A percentile compares a stretch with the other conserved stretches of the same genome.
Conservation (phyloP, 2,329 filamentous ascomycete genomes). For the Thermochaetoides dissita region DNA sequence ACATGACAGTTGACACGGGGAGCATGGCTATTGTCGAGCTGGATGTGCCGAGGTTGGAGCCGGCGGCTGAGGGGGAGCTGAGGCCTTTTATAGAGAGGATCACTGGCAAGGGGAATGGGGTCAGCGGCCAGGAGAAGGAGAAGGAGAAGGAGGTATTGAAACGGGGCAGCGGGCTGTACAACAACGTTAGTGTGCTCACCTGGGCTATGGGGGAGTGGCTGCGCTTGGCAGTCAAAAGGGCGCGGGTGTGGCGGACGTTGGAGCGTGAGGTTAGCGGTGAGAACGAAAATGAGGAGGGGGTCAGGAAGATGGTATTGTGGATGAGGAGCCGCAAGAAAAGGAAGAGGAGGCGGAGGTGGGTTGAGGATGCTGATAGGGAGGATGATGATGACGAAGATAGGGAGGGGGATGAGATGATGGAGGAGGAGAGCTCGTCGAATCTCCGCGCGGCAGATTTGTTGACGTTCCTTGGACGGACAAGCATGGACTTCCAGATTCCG, state of each 20-base stretch:
- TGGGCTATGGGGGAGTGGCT: constrained; percentile 61
- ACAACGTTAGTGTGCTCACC: constrained; percentile 44
- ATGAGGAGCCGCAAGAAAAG: constrained; percentile 17
- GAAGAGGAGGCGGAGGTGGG: constrained; percentile 10
- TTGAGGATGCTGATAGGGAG: constrained; percentile 15
- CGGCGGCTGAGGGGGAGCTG: constrained; percentile 44
- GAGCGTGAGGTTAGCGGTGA: constrained; percentile 30
- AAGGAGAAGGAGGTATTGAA: background rate
- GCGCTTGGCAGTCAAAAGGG: constrained; percentile 44
- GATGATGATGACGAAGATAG: constrained; percentile 8
- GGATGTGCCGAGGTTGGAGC: constrained; percentile 39
- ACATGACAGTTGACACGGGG: constrained; percentile 44
- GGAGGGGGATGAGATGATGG: constrained; percentile 14
- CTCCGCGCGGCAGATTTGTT: constrained; percentile 32
- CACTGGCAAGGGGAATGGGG: constrained; percentile 17
- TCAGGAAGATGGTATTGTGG: constrained; percentile 19
- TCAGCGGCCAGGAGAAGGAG: constrained; percentile 11
- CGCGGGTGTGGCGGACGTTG: constrained; percentile 47
- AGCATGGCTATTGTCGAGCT: constrained; percentile 38
- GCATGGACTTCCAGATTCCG: constrained; percentile 34
- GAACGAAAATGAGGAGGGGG: constrained; percentile 17
- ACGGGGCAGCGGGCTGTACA: constrained; percentile 28
- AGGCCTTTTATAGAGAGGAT: constrained; percentile 36
- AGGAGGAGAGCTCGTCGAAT: constrained; percentile 10
- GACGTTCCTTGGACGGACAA: constrained; percentile 38